These are phyloP conservation scores for Thielaviopsis ethacetica DNA, from an alignment of 2,329 filamentous ascomycete genomes.

Conservation along the genomic window DNA sequence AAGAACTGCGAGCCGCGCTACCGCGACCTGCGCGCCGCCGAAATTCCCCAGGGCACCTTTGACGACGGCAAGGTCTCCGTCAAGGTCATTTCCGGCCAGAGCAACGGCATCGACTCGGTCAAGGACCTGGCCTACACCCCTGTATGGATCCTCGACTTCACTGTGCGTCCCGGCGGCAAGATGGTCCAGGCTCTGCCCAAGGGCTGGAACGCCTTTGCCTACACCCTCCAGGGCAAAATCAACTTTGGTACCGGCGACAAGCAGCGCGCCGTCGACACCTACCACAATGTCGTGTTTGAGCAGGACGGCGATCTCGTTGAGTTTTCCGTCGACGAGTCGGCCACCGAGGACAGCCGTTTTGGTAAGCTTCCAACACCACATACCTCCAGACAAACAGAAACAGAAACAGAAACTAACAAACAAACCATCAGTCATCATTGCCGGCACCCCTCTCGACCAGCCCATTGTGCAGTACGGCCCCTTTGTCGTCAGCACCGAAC, in stretches of 20 bases:
- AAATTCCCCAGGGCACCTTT: constrained; percentile 60
- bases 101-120: constrained; percentile 69
- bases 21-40: constrained; percentile 60
- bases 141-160: constrained; percentile 86
- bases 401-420: constrained; percentile 3
- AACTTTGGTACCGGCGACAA: constrained; percentile 40
- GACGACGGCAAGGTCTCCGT: constrained; percentile 61
- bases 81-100: constrained; percentile 81
- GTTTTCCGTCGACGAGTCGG: constrained; percentile 49
- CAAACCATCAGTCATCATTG: constrained; percentile 49
- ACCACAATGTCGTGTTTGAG: constrained; percentile 81
- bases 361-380: constrained; percentile 14
- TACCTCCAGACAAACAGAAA: background rate
- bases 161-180: constrained; percentile 60
- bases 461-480: constrained; percentile 71
- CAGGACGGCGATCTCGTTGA: constrained; percentile 60
- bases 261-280: constrained; percentile 44
- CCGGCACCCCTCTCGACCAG: constrained; percentile 66
- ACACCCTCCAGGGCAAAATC: constrained; percentile 60
- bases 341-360: constrained; percentile 40
- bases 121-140: constrained; percentile 90
- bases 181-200: constrained; percentile 59
- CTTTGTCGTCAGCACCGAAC: constrained; percentile 59
- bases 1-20: constrained; percentile 88
- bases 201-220: constrained; percentile 83